Evolutionary conservation across 352 stramenopile genomes (phyloP).

Genomic region (Pythium chondricola): DNA sequence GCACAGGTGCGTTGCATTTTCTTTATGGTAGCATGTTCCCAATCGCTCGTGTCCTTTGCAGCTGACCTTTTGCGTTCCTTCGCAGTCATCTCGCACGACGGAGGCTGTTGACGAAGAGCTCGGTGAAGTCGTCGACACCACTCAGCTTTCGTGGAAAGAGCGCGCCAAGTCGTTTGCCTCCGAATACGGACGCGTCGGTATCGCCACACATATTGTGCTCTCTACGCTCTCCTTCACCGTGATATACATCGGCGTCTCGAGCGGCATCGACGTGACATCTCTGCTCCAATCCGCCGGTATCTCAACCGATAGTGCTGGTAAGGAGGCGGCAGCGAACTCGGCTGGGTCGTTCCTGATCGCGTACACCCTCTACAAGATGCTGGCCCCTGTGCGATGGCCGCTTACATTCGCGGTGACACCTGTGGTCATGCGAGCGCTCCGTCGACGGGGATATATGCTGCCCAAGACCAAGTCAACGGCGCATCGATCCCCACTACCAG

Average conservation of each 20-base stretch:
- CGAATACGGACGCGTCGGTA: conserved; percentile 74
- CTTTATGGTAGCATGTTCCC: too few species aligned
- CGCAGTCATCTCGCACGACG: conserved; percentile 7
- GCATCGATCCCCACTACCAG: conserved; percentile 13
- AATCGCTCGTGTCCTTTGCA: too few species aligned
- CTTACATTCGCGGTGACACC: conserved; percentile 77
- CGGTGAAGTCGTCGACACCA: conserved; percentile 5
- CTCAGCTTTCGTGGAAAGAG: conserved; percentile 44
- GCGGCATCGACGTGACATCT: conserved; percentile 56
- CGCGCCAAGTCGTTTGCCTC: conserved; percentile 76
- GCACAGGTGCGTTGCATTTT: conserved; percentile 7
- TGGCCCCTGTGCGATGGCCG: conserved; percentile 68
- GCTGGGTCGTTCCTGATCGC: conserved; percentile 73
- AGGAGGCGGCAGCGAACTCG: conserved; percentile 45
- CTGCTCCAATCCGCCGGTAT: conserved; percentile 47
- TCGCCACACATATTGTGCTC: conserved; percentile 72
- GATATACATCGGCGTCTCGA: conserved; percentile 67
- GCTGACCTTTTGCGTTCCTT: neutral
- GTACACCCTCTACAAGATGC: conserved; percentile 79
- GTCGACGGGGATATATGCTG: conserved; percentile 70
- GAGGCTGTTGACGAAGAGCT: conserved; percentile 18
- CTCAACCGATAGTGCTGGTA: conserved; percentile 23
- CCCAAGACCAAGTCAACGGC: conserved; percentile 17
- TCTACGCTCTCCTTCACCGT: conserved; percentile 67
- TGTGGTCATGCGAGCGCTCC: conserved; percentile 64